Evolutionary conservation across 805 yeast species (phyloP).

Genomic region (Lipomyces yamanashiensis): DNA sequence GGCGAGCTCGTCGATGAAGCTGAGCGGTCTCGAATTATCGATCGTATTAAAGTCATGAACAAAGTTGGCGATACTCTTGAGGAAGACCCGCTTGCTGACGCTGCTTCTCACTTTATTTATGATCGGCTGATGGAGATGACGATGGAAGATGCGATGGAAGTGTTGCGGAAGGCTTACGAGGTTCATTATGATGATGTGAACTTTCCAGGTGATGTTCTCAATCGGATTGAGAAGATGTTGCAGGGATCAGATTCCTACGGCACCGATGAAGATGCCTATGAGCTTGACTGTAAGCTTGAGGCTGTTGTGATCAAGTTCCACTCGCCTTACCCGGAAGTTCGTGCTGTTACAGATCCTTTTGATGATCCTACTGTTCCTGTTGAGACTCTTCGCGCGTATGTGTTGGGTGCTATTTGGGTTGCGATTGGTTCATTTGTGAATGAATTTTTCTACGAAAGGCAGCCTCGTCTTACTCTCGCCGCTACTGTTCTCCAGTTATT

Average conservation of each 20-base stretch:
- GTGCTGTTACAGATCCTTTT: slow-evolving; percentile 58
- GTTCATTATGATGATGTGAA: slow-evolving; percentile 57
- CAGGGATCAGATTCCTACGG: slow-evolving; percentile 26
- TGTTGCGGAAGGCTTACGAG: slow-evolving; percentile 48
- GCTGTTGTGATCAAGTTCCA: slow-evolving; percentile 51
- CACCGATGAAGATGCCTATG: slow-evolving; percentile 11
- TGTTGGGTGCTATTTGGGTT: slow-evolving; percentile 57
- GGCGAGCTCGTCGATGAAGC: slow-evolving; percentile 3
- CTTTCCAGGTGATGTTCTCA: slow-evolving; percentile 44
- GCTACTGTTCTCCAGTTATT: slow-evolving; percentile 69
- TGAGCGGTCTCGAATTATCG: slow-evolving; percentile 15
- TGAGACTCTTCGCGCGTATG: slow-evolving; percentile 60
- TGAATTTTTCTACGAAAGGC: slow-evolving; percentile 61
- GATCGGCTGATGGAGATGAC: slow-evolving; percentile 19
- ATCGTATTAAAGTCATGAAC: slow-evolving; percentile 26
- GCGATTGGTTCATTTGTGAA: slow-evolving; percentile 64
- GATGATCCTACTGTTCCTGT: slow-evolving; percentile 55
- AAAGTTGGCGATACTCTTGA: slow-evolving; percentile 20
- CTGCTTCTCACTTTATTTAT: slow-evolving; percentile 16
- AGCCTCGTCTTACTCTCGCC: slow-evolving; percentile 60
- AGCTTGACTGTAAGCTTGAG: slow-evolving; percentile 48
- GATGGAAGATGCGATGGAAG: slow-evolving; percentile 48
- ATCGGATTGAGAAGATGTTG: slow-evolving; percentile 21
- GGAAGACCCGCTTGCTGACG: slow-evolving; percentile 26
- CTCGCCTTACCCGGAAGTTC: slow-evolving; percentile 65